Percentiles rank a stretch among this genome's conserved stretches.
These are phyloP conservation scores for Vaccinium vitisidaea DNA, from an alignment of 148 eudicot species.

Conservation along the genomic window DNA sequence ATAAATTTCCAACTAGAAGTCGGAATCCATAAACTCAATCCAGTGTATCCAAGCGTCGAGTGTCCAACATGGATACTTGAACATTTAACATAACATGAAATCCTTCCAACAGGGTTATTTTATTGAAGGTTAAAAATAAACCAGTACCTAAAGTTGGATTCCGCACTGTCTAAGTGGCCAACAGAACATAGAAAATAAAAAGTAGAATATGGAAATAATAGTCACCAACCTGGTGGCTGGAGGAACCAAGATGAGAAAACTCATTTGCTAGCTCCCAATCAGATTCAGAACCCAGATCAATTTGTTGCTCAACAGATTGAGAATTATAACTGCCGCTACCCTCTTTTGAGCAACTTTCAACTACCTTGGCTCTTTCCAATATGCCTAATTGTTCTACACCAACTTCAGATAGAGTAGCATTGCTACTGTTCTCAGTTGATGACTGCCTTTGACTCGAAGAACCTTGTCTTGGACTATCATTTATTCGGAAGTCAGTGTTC, in stretches of 20 bases:
- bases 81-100: background rate
- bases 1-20: background rate
- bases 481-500: conserved; percentile 42
- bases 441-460: conserved; percentile 22
- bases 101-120: background rate
- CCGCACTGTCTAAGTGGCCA: background rate
- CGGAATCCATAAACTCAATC: background rate
- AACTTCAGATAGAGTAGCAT: conserved; percentile 28
- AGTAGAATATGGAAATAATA: background rate
- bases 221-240: conserved; percentile 32
- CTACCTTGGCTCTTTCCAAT: conserved; percentile 29
- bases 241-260: conserved; percentile 31
- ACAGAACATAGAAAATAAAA: background rate
- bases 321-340: conserved; percentile 53
- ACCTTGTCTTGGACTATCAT: conserved; percentile 32
- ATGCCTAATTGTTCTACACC: conserved; percentile 28
- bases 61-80: background rate
- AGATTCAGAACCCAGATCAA: conserved; percentile 43
- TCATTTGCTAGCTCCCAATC: conserved; percentile 32
- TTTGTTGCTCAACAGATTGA: conserved; percentile 48
- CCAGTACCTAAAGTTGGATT: background rate
- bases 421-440: conserved; percentile 17
- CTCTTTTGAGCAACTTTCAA: conserved; percentile 44
- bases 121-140: background rate
- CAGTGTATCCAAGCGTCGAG: background rate